phyloP scores from a whole-genome alignment of 2,329 filamentous ascomycete genomes.

The Cladosporium sp. region DNA sequence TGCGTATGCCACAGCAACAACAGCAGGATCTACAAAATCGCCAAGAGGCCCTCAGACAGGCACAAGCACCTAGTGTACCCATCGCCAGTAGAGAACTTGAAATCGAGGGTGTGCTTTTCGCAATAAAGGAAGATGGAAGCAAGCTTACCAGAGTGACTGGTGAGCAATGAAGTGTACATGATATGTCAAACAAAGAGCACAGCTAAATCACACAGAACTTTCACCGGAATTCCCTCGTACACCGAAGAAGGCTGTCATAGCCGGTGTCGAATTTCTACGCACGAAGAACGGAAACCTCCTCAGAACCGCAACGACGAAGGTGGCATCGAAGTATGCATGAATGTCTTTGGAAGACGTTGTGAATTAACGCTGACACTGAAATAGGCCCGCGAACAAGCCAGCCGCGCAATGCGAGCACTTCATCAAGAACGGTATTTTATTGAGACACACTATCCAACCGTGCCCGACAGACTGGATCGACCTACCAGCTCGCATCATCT shows the following conservation, averaged over 20 bases:
- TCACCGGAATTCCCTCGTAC: slow-evolving; percentile 45
- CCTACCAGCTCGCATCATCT: neutral
- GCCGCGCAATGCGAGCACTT: slow-evolving; percentile 30
- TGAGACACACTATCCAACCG: slow-evolving; percentile 3
- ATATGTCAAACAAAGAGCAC: neutral
- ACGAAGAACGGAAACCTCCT: slow-evolving; percentile 87
- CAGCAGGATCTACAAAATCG: slow-evolving; percentile 40
- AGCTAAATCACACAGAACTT: slow-evolving; percentile 22
- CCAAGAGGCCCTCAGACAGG: slow-evolving; percentile 17
- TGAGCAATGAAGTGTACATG: slow-evolving; percentile 42
- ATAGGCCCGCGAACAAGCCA: slow-evolving; percentile 16
- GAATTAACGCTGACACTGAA: neutral
- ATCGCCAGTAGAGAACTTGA: slow-evolving; percentile 53
- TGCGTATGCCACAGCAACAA: neutral
- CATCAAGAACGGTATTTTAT: slow-evolving; percentile 30
- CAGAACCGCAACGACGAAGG: slow-evolving; percentile 38
- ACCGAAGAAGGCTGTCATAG: slow-evolving; percentile 68
- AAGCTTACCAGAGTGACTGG: slow-evolving; percentile 73
- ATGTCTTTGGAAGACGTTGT: neutral
- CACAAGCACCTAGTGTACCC: slow-evolving; percentile 5
- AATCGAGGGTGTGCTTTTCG: slow-evolving; percentile 70
- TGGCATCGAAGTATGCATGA: neutral
- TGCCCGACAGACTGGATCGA: neutral
- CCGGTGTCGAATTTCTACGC: slow-evolving; percentile 76
- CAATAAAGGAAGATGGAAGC: slow-evolving; percentile 71